These are phyloP conservation scores for Apophysomyces variabilis DNA, from an alignment of 371 early-diverging fungal genomes.

Conservation along the genomic window DNA sequence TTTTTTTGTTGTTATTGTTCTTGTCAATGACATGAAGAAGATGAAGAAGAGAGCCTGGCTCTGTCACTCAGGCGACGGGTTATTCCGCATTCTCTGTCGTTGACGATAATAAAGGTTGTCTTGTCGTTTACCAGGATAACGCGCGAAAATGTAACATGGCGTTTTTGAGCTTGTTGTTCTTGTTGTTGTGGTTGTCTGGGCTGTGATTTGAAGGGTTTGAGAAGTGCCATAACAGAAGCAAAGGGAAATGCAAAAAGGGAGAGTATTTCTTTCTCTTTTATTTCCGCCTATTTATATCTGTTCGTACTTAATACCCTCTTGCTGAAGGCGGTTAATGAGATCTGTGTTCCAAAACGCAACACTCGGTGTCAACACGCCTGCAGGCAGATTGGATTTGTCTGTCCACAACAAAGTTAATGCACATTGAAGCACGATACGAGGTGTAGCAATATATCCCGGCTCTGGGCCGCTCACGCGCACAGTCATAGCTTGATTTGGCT, in stretches of 20 bases:
- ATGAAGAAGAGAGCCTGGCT: too few species aligned
- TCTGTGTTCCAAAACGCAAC: constrained; percentile 65
- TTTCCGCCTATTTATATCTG: not conserved
- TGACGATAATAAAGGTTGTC: constrained; percentile 31
- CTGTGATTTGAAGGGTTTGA: not conserved
- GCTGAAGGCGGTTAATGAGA: constrained; percentile 55
- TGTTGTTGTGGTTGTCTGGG: not conserved
- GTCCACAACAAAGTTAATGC: constrained; percentile 48
- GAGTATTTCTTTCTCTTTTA: not conserved
- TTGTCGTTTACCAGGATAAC: constrained; percentile 38
- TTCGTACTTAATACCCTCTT: constrained; percentile 61
- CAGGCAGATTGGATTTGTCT: constrained; percentile 34
- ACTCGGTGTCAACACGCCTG: constrained; percentile 66
- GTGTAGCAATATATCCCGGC: constrained; percentile 67
- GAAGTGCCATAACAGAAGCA: not conserved
- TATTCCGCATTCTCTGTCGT: constrained; percentile 24
- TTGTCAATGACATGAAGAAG: too few species aligned
- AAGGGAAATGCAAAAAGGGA: not conserved
- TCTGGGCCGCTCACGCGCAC: constrained; percentile 66
- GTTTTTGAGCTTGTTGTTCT: not conserved
- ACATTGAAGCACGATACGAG: constrained; percentile 60
- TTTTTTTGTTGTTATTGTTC: too few species aligned
- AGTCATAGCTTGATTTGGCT: constrained; percentile 50
- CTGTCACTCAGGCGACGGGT: constrained; percentile 23
- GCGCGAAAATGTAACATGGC: constrained; percentile 37